A percentile compares a stretch with the other conserved stretches of the same genome.
Conservation (phyloP, 345 rosid species). For the Carallia pectinifolia region DNA sequence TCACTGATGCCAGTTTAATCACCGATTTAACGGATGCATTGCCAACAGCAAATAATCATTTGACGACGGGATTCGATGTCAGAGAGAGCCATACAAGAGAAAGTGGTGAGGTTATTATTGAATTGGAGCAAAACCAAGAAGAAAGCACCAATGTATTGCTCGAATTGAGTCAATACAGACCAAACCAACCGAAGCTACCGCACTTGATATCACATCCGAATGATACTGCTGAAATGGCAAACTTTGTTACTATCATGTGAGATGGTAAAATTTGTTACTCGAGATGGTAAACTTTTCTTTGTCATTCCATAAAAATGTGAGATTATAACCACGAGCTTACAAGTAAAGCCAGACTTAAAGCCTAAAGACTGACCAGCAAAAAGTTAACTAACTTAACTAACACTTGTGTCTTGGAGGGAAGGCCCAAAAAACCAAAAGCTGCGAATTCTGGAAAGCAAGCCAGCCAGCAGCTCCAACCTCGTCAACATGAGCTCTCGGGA, state of each 20-base stretch:
- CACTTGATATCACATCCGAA: background rate
- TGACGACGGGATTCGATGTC: background rate
- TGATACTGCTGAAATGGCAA: background rate
- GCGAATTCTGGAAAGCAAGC: too few relatives aligned
- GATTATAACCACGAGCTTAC: too few relatives aligned
- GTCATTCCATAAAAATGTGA: background rate
- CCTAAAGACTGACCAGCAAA: too few relatives aligned
- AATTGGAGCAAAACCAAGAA: slow-evolving; percentile 1
- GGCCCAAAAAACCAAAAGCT: too few relatives aligned
- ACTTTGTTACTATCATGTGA: too few relatives aligned
- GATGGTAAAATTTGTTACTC: slow-evolving; percentile 16
- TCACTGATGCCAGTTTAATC: slow-evolving; percentile 2
- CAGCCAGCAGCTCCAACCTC: too few relatives aligned
- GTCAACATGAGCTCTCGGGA: too few relatives aligned
- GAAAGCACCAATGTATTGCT: background rate
- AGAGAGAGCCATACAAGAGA: background rate
- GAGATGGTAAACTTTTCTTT: background rate
- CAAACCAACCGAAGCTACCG: background rate
- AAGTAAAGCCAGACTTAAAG: too few relatives aligned
- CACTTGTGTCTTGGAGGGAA: too few relatives aligned
- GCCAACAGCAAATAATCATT: background rate
- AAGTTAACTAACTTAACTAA: too few relatives aligned
- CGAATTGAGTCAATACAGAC: background rate
- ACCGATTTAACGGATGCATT: slow-evolving; percentile 1
- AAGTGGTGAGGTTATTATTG: background rate